Conservation (phyloP, 208 protist species). For the Wallacemonas sp. region DNA sequence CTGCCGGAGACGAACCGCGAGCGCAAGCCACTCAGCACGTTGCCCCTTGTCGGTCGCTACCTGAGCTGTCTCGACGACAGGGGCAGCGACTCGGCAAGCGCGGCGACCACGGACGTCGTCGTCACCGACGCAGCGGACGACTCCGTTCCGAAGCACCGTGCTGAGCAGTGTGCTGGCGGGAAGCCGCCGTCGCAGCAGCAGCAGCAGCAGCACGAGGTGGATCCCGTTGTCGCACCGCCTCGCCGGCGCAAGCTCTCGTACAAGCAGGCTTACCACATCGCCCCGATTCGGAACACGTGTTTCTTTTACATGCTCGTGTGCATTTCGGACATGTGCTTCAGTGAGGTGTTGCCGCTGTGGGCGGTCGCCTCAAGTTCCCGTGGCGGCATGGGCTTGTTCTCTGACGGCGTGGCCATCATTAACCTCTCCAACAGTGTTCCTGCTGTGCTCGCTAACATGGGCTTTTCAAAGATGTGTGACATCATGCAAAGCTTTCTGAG, state of each 20-base stretch:
- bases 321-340: conserved; percentile 48
- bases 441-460: conserved; percentile 42
- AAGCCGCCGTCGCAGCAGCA: not conserved
- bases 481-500: conserved; percentile 18
- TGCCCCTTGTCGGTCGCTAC: not conserved
- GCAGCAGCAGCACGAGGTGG: not conserved
- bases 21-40: conserved; percentile 7
- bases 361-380: conserved; percentile 27
- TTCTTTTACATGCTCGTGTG: conserved; percentile 56
- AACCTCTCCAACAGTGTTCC: conserved; percentile 37
- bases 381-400: conserved; percentile 40
- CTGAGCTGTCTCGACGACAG: not conserved
- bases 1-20: conserved; percentile 45
- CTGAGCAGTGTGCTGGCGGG: not conserved
- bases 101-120: not conserved
- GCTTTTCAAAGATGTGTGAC: conserved; percentile 28
- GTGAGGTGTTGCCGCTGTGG: conserved; percentile 64
- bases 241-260: conserved; percentile 29
- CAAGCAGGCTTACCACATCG: conserved; percentile 28
- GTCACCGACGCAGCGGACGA: not conserved
- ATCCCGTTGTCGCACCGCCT: not conserved
- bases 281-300: conserved; percentile 31
- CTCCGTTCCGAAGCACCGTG: not conserved
- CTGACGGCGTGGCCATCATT: conserved; percentile 34
- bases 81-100: not conserved